Percentiles rank a stretch among this genome's conserved stretches.
Evolutionary conservation across 2,329 filamentous ascomycete species (phyloP).

Genomic region (Rachicladosporium sp.): DNA sequence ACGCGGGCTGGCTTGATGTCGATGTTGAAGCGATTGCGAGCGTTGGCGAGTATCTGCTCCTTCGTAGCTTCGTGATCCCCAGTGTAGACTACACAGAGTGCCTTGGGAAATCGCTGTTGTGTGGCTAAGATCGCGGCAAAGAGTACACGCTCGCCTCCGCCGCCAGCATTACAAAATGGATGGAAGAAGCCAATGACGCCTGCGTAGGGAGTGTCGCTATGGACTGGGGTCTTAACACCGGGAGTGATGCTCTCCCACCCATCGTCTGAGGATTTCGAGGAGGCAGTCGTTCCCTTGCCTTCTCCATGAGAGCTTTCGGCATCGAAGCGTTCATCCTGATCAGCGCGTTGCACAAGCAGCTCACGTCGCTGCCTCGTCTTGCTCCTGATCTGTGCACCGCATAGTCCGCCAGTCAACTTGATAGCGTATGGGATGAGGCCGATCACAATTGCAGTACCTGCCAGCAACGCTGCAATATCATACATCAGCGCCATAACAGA

Average conservation of each 20-base stretch:
- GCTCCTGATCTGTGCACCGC: constrained; percentile 17
- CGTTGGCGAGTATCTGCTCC: constrained; percentile 52
- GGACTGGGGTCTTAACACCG: constrained; percentile 35
- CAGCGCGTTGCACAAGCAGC: constrained; percentile 17
- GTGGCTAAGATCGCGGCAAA: constrained; percentile 92
- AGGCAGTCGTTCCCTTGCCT: constrained; percentile 2
- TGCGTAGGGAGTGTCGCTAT: constrained; percentile 52
- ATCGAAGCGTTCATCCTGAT: constrained; percentile 12
- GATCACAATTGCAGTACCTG: constrained; percentile 12
- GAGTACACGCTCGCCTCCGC: constrained; percentile 86
- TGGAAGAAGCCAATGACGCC: constrained; percentile 94
- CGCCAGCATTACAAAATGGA: constrained; percentile 95
- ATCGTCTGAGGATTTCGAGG: constrained; percentile 37
- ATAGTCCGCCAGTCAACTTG: constrained; percentile 12
- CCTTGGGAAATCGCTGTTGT: constrained; percentile 76
- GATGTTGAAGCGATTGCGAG: constrained; percentile 80
- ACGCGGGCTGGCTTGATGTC: constrained; percentile 70
- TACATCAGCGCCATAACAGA: constrained; percentile 3
- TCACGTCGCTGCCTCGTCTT: constrained; percentile 21
- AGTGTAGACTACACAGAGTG: constrained; percentile 86
- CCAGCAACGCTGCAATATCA: constrained; percentile 11
- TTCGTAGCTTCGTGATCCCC: constrained; percentile 86
- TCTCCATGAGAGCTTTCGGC: constrained; percentile 7
- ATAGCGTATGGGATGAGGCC: constrained; percentile 15
- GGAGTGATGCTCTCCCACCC: constrained; percentile 59